A percentile compares a stretch with the other conserved stretches of the same genome.
phyloP scores from a whole-genome alignment of 2,329 filamentous ascomycete genomes.

The Xylariomycetidae sp. region DNA sequence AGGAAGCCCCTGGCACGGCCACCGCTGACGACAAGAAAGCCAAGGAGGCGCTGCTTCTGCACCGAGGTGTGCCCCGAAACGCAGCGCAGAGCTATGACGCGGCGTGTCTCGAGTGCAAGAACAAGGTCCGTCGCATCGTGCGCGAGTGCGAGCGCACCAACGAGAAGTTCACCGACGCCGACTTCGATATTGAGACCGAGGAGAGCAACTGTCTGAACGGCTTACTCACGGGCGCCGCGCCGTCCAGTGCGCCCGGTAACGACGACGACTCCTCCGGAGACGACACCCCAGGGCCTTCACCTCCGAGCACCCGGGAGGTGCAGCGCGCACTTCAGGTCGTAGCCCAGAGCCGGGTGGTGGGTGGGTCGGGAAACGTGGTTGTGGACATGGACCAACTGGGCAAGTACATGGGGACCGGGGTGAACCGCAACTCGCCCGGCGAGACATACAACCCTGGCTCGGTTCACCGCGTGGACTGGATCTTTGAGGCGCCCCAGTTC shows the following conservation, averaged over 20 bases:
- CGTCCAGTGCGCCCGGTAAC: no score
- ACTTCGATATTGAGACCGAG: conserved; percentile 40
- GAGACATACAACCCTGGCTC: conserved; percentile 28
- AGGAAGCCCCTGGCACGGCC: no score
- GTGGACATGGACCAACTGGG: background rate
- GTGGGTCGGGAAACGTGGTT: background rate
- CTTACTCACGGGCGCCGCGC: background rate
- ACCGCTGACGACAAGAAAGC: no score
- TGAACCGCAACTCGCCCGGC: conserved; percentile 6
- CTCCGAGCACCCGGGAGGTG: background rate
- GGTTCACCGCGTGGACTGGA: conserved; percentile 39
- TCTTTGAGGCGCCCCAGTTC: conserved; percentile 37
- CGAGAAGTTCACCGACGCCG: conserved; percentile 39
- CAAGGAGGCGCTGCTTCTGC: no score
- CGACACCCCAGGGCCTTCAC: background rate
- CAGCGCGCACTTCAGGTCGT: background rate
- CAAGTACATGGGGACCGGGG: background rate
- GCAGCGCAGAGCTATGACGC: background rate
- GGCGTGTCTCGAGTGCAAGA: conserved; percentile 28
- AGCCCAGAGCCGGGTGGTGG: background rate
- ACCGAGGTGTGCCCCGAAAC: no score
- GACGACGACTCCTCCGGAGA: no score
- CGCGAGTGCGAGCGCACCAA: conserved; percentile 40
- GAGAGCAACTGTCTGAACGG: conserved; percentile 31
- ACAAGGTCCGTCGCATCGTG: conserved; percentile 32